phyloP scores from a whole-genome alignment of 257 asterid genomes.

The Cynanchum wilfordii region DNA sequence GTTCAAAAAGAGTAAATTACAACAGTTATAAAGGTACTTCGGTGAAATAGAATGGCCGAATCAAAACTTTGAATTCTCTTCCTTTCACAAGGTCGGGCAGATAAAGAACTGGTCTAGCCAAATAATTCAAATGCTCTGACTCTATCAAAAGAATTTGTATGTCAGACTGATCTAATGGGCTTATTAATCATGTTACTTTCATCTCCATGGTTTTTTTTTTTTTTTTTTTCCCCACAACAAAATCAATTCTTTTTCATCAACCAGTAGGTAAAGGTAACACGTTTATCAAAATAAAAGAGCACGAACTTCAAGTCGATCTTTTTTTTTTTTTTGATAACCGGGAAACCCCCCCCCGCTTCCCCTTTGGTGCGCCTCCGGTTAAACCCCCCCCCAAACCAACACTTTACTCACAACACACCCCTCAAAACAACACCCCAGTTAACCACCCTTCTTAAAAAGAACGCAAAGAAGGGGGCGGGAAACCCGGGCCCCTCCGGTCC shows the following conservation, averaged over 20 bases:
- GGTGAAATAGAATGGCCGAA: not conserved
- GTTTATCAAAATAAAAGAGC: not conserved
- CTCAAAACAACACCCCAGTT: no score
- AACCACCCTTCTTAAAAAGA: no score
- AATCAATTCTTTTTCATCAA: not conserved
- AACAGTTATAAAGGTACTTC: not conserved
- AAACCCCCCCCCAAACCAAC: no score
- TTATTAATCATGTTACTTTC: not conserved
- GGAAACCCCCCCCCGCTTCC: no score
- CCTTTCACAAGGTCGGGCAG: not conserved
- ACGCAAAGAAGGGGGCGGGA: no score
- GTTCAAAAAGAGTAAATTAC: slow-evolving; percentile 9
- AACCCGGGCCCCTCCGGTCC: no score
- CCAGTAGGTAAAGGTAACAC: not conserved
- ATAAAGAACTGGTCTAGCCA: not conserved
- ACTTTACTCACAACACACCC: no score
- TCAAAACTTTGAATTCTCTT: not conserved
- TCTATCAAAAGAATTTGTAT: not conserved
- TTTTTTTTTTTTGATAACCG: no score
- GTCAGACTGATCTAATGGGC: not conserved
- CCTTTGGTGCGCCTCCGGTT: no score
- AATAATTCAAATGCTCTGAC: not conserved
- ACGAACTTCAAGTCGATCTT: not conserved
- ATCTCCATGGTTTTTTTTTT: not conserved
- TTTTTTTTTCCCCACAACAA: not conserved